Evolutionary conservation across 1,284 basidiomycete genomes (phyloP), one percentile per base, ranked within the genome.

Genomic region (Microbotryomycetes sp.): DNA sequence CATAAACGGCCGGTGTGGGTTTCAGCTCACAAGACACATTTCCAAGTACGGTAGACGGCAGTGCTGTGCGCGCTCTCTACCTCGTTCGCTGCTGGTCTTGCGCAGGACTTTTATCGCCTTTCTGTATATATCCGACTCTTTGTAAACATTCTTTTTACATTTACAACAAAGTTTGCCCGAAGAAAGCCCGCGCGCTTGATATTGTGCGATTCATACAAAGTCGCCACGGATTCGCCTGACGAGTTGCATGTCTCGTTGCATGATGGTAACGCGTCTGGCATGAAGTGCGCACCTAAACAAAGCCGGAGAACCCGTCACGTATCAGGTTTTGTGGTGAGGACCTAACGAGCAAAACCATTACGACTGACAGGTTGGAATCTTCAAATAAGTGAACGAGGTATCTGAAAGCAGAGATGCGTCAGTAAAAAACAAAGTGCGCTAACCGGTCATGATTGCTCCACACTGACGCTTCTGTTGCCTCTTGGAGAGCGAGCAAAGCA

Each of bases 211-310:
- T 70, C 60, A 75, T 70, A 74, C 56, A 24, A 69, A 68, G 45
- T 77, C 76, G 56, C 94, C 94, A 61, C 94, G 84, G 79, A 98
- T 90, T 68, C 94, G 84, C 59, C 94, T 82, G 27, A 94, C 94
- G 49, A 98, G 85, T 69, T 96, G 91, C 67, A 99, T 94, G 74
- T 99, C 96, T 68, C 88, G 83, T 66, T 91, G 89, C 93, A 97
- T 97, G 72, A 99, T 88, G 6, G 96, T 99, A 15, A 99, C 96
- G 72, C 94, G 87, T 77, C 96, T 97, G 28, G 96, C 94, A 75
- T 99, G 96, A 66, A 99, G 89, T 4, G 96, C 93, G 73, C 92
- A 96, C 50, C 97, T 76, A 18, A 41, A 21, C 15, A 0, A 35
- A n/a, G 23, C 24, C 21, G 23, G 3, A 4, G 55, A n/a, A 27